phyloP scores from a whole-genome alignment of 2,329 filamentous ascomycete genomes.

The Alternaria dauci region DNA sequence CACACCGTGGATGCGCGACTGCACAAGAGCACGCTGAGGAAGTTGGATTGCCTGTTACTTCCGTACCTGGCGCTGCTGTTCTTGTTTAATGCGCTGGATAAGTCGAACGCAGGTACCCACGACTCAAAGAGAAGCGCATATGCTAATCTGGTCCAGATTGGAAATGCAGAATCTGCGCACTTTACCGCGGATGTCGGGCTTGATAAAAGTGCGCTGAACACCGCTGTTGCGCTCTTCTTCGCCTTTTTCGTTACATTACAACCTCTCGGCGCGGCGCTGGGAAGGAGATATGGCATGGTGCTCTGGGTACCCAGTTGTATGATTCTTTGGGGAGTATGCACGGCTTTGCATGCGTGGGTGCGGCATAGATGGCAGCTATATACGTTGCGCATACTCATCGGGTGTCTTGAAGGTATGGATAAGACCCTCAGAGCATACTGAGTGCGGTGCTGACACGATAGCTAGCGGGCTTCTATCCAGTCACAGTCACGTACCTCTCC shows the following conservation, averaged over 20 bases:
- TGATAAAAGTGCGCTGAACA: conserved; percentile 62
- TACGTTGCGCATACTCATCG: conserved; percentile 56
- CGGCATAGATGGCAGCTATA: conserved; percentile 58
- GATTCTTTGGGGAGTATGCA: conserved; percentile 62
- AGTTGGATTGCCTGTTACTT: conserved; percentile 60
- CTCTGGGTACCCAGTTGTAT: conserved; percentile 67
- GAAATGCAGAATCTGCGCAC: conserved; percentile 66
- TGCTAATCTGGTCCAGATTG: conserved; percentile 48
- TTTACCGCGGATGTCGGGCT: conserved; percentile 66
- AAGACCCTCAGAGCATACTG: background rate
- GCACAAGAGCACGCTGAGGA: conserved; percentile 53
- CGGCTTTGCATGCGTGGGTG: conserved; percentile 59
- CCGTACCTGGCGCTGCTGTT: conserved; percentile 63
- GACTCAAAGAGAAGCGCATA: background rate
- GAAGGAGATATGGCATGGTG: conserved; percentile 64
- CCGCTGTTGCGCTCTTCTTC: conserved; percentile 66
- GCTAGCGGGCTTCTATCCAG: conserved; percentile 66
- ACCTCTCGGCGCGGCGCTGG: conserved; percentile 65
- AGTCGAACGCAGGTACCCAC: conserved; percentile 53
- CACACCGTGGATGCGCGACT: conserved; percentile 20
- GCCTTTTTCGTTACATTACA: conserved; percentile 67
- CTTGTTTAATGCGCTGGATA: conserved; percentile 63
- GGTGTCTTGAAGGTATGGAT: conserved; percentile 55
- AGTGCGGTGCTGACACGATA: conserved; percentile 27
- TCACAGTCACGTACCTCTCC: conserved; percentile 66